Evolutionary conservation across 805 yeast genomes (phyloP).

Genomic region (Yamadazyma phyllophila): DNA sequence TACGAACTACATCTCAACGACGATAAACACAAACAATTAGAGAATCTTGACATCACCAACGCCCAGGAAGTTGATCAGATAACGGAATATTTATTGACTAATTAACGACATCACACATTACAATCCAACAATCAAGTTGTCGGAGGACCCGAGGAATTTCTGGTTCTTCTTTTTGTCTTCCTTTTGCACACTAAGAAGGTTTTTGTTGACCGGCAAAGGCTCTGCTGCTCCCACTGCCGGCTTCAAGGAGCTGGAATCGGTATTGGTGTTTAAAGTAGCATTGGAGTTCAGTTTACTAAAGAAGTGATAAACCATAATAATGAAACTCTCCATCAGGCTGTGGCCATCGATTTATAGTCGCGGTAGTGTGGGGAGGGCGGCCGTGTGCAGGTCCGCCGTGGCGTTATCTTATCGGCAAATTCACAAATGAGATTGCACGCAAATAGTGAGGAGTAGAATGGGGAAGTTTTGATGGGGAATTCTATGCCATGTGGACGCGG

Average conservation of each 20-base stretch:
- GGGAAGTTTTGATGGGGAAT: not conserved
- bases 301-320: conserved; percentile 13
- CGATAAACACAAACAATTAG: not conserved
- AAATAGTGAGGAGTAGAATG: not conserved
- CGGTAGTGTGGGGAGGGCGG: conserved; percentile 7
- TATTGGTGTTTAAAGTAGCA: not conserved
- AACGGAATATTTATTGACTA: conserved; percentile 2
- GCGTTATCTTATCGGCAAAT: not conserved
- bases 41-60: conserved; percentile 1
- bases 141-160: conserved; percentile 18
- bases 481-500: no score
- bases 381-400: conserved; percentile 1
- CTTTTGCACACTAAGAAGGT: conserved; percentile 11
- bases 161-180: conserved; percentile 10
- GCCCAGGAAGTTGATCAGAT: not conserved
- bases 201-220: conserved; percentile 10
- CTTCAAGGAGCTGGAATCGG: not conserved
- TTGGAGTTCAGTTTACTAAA: conserved; percentile 7
- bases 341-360: not conserved
- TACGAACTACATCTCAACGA: conserved; percentile 9
- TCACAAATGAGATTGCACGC: not conserved
- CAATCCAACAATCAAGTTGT: conserved; percentile 21
- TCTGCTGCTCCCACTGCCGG: not conserved
- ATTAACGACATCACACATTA: conserved; percentile 4
- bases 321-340: not conserved